Evolutionary conservation across 1,139 yeast species (phyloP).

Genomic region (Maudiozyma humilis): DNA sequence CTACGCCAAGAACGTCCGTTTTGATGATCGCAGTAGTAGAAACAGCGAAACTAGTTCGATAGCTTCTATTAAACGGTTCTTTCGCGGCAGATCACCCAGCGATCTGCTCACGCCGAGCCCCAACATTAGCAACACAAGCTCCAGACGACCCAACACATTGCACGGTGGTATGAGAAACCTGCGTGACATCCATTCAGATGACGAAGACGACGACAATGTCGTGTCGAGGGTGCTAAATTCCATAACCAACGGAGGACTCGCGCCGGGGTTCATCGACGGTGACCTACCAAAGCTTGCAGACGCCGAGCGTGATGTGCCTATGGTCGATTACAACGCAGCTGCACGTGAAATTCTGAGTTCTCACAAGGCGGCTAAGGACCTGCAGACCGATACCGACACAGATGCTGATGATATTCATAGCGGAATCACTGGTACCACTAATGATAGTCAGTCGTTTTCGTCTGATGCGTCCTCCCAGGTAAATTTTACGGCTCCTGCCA

Average conservation of each 20-base stretch:
- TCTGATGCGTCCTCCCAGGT: slow-evolving; percentile 21
- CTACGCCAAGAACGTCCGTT: slow-evolving; percentile 2
- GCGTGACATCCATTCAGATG: slow-evolving; percentile 1
- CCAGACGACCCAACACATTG: neutral
- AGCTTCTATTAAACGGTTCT: slow-evolving; percentile 1
- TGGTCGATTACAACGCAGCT: slow-evolving; percentile 17
- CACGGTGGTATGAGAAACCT: slow-evolving; percentile 3
- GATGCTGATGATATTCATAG: slow-evolving; percentile 1
- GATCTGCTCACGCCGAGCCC: neutral
- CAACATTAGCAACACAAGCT: neutral
- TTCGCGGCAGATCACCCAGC: slow-evolving; percentile 1
- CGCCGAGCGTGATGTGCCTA: slow-evolving; percentile 13
- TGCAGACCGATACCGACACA: slow-evolving; percentile 3
- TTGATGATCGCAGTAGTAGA: neutral
- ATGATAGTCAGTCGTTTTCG: slow-evolving; percentile 10
- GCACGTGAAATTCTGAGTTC: slow-evolving; percentile 29
- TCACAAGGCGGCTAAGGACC: slow-evolving; percentile 16
- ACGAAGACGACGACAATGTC: slow-evolving; percentile 18
- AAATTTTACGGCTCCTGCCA: slow-evolving; percentile 27
- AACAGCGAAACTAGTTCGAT: slow-evolving; percentile 3
- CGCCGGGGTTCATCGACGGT: slow-evolving; percentile 24
- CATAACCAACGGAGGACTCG: slow-evolving; percentile 27
- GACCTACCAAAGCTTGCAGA: slow-evolving; percentile 6
- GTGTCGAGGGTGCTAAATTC: slow-evolving; percentile 25
- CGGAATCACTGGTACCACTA: slow-evolving; percentile 9